Evolutionary conservation across 2,329 filamentous ascomycete genomes (phyloP), one percentile per base, ranked within the genome.

Genomic region (Xylariaceae sp.): DNA sequence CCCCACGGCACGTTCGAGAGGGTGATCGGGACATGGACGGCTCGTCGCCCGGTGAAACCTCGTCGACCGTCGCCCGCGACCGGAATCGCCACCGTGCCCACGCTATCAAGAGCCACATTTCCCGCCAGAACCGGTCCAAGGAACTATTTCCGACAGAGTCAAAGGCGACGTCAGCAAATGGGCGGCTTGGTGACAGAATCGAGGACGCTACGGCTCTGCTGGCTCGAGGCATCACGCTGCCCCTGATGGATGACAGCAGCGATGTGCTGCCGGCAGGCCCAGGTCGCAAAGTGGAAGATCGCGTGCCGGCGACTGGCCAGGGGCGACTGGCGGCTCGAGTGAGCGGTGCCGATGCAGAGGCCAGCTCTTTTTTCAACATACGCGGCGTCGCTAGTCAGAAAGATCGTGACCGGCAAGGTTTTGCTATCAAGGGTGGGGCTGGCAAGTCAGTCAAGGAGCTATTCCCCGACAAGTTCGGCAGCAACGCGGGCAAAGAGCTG

Each of bases 381-480:
- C 81, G 80, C 42, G 85, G 85, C 17, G 61, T 74, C 14, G 77
- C 82, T 5, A 71, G 65, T 45, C 74, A 76, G 52, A 70, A 68
- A 47, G 68, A 71, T 32, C 22, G 22, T 4, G 64, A 68, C 12
- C 70, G 74, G 30, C 71, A 71, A 19, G 82, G 78, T 1, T 78
- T 89, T 54, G 73, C 76, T 11, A 89, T 90, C 65, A 89, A 87
- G 62, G 87, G 86, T 2, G 72, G 75, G 2, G 82, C 81, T 11
- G 67, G 68, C 6, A 72, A 69, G 59, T 73, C 61, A 6, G 78
- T 75, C 2, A 84, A 80, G 56, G 87, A 90, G 65, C 66, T 90
- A 17, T 90, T 90, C 59, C 86, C 86, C 0, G 75, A 75, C 14
- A 86, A 82, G 56, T 78, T 82, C 40, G 74, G 72, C 22, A 65